These are phyloP conservation scores for Phaeotremella fagi DNA, from an alignment of 768 basidiomycete species.

Conservation along the genomic window DNA sequence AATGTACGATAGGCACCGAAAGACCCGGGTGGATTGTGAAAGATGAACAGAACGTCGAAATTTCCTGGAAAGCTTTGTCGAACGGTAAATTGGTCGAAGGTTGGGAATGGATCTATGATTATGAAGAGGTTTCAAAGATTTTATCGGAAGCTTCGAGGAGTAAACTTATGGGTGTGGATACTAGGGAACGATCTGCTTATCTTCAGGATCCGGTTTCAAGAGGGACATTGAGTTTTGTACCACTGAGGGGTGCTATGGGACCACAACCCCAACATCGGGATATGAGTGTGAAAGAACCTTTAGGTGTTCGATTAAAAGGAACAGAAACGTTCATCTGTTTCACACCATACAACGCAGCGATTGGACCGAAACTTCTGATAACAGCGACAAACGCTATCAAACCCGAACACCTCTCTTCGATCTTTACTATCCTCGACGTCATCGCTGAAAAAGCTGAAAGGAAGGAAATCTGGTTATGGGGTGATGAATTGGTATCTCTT, in stretches of 20 bases:
- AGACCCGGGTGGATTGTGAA: conserved; percentile 27
- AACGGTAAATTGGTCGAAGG: conserved; percentile 1
- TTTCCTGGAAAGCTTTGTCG: conserved; percentile 19
- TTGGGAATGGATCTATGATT: conserved; percentile 11
- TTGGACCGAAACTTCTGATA: conserved; percentile 20
- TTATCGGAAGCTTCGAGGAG: background rate
- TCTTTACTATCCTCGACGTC: conserved; percentile 21
- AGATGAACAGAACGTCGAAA: conserved; percentile 10
- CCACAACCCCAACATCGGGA: background rate
- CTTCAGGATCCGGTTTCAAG: conserved; percentile 8
- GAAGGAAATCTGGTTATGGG: conserved; percentile 33
- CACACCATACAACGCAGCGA: conserved; percentile 3
- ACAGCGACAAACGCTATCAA: conserved; percentile 15
- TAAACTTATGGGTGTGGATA: conserved; percentile 2
- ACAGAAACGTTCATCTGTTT: conserved; percentile 25
- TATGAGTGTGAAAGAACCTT: background rate
- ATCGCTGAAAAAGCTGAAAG: conserved; percentile 7
- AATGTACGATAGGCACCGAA: conserved; percentile 10
- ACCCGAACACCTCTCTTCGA: conserved; percentile 8
- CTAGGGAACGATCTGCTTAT: background rate
- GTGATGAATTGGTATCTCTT: background rate
- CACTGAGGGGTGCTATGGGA: conserved; percentile 1
- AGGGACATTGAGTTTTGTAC: conserved; percentile 11
- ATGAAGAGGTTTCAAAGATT: background rate
- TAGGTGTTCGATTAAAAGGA: conserved; percentile 1